These are phyloP conservation scores for Aspergillus sp. DNA, from an alignment of 2,329 filamentous ascomycete species.

Conservation along the genomic window DNA sequence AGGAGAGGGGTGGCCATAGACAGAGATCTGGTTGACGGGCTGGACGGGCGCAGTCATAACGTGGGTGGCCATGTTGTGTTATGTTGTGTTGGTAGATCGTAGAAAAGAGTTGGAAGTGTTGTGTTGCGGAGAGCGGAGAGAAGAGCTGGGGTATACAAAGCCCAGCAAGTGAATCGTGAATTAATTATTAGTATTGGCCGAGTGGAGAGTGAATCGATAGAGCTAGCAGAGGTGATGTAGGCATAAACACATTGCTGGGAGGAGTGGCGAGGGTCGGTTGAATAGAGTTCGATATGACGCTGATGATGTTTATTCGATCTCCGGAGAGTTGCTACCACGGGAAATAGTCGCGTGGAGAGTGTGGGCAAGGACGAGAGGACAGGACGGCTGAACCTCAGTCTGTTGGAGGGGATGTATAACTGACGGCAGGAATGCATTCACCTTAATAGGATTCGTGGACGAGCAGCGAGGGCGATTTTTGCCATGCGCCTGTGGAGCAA, in stretches of 20 bases:
- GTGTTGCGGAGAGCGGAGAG: conserved; percentile 14
- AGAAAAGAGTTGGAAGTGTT: not conserved
- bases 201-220: conserved; percentile 2
- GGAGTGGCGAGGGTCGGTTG: conserved; percentile 22
- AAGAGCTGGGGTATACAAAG: not conserved
- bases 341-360: conserved; percentile 3
- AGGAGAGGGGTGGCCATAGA: conserved; percentile 49
- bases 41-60: conserved; percentile 35
- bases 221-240: conserved; percentile 11
- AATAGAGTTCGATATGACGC: conserved; percentile 23
- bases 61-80: conserved; percentile 36
- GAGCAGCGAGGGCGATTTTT: conserved; percentile 14
- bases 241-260: conserved; percentile 24
- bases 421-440: conserved; percentile 10
- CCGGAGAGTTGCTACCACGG: not conserved
- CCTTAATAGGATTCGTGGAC: conserved; percentile 11
- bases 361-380: not conserved
- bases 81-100: not conserved
- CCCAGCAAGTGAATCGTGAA: not conserved
- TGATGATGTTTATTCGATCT: not conserved
- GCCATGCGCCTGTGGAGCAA: conserved; percentile 24
- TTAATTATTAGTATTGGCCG: conserved; percentile 12
- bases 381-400: conserved; percentile 3
- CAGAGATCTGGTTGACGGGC: conserved; percentile 38
- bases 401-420: not conserved